phyloP scores from a whole-genome alignment of 2,329 filamentous ascomycete genomes.

The Neopestalotiopsis clavispora region DNA sequence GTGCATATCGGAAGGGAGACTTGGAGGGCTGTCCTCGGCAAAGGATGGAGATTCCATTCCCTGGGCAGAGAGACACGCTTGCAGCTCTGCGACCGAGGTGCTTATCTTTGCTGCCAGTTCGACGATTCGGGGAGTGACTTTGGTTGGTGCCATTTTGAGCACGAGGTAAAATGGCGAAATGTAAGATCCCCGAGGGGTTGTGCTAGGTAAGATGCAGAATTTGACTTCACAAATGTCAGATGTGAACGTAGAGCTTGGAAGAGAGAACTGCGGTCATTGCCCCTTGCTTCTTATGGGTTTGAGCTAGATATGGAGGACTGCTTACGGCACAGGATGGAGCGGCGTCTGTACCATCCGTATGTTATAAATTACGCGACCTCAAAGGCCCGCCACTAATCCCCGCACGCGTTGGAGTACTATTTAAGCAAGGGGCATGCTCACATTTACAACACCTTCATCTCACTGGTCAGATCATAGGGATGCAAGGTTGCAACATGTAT shows the following conservation, averaged over 20 bases:
- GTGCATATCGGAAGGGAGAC: neutral
- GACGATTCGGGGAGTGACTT: neutral
- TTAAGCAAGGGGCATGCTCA: no score
- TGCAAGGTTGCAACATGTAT: no score
- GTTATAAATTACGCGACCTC: no score
- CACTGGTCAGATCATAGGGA: no score
- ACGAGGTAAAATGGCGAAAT: neutral
- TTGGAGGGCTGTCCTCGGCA: conserved; percentile 14
- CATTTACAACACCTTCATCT: no score
- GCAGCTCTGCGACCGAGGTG: conserved; percentile 13
- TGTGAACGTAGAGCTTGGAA: neutral
- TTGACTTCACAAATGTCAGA: neutral
- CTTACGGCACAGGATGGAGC: neutral
- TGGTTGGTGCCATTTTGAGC: neutral
- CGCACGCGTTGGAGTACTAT: no score
- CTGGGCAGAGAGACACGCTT: neutral
- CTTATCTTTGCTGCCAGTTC: conserved; percentile 14
- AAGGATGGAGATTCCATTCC: conserved; percentile 17
- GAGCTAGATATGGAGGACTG: neutral
- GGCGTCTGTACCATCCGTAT: neutral
- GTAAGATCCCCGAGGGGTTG: neutral
- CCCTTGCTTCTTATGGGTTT: neutral
- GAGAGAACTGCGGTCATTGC: neutral
- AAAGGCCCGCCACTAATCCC: no score
- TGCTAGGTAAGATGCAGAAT: conserved; percentile 1